Evolutionary conservation across 1,139 yeast genomes (phyloP).

Genomic region (Nakaseomyces bracarensis): DNA sequence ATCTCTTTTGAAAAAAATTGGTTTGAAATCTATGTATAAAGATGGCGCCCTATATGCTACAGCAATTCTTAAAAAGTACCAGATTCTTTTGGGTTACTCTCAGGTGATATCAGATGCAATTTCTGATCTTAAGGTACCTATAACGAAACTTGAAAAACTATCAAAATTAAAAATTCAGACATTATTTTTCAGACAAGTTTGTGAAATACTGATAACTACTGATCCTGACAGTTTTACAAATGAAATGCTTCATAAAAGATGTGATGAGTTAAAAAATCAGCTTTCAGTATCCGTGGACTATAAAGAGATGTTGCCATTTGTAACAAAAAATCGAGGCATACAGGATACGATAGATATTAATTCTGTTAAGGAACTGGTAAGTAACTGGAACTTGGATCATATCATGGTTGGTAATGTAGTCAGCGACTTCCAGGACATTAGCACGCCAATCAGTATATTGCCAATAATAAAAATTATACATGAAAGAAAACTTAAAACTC

Average conservation of each 20-base stretch:
- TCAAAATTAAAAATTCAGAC: constrained; percentile 16
- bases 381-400: background rate
- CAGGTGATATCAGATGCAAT: constrained; percentile 13
- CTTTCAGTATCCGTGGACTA: background rate
- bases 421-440: background rate
- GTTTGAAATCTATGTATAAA: constrained; percentile 19
- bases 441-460: background rate
- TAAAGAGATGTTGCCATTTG: background rate
- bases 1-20: constrained; percentile 15
- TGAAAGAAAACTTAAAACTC: background rate
- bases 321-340: background rate
- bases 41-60: constrained; percentile 19
- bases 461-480: background rate
- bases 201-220: constrained; percentile 10
- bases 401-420: background rate
- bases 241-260: too few relatives aligned
- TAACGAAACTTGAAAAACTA: constrained; percentile 14
- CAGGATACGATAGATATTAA: background rate
- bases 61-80: constrained; percentile 18
- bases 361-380: background rate
- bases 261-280: background rate
- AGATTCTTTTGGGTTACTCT: constrained; percentile 14
- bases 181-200: constrained; percentile 9
- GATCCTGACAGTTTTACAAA: constrained; percentile 13
- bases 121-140: constrained; percentile 14